A percentile compares a stretch with the other conserved stretches of the same genome.
These are phyloP conservation scores for Dentiscutata heterogama DNA, from an alignment of 371 early-diverging fungal genomes.

Conservation along the genomic window DNA sequence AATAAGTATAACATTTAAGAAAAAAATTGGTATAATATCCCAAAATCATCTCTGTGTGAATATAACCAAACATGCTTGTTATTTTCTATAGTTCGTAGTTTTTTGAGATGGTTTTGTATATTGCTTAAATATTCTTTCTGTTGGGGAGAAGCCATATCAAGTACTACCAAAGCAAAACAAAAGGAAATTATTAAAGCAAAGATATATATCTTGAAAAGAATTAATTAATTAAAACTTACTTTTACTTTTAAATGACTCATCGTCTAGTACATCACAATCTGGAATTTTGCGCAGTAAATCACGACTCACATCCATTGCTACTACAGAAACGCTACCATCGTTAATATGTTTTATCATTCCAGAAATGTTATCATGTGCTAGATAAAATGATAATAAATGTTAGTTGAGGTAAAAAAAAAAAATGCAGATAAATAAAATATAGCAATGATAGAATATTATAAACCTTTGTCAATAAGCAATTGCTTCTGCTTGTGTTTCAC, in stretches of 20 bases:
- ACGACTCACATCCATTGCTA: constrained; percentile 74
- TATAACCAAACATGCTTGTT: constrained; percentile 77
- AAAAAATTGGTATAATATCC: constrained; percentile 59
- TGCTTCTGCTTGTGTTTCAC: constrained; percentile 79
- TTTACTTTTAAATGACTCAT: constrained; percentile 67
- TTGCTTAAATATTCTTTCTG: constrained; percentile 62
- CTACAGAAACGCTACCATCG: constrained; percentile 69
- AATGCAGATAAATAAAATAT: neutral
- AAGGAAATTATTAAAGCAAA: neutral
- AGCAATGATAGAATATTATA: neutral
- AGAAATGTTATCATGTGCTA: constrained; percentile 66
- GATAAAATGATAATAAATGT: neutral
- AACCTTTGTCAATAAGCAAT: constrained; percentile 75
- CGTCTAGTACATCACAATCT: constrained; percentile 69
- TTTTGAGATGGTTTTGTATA: constrained; percentile 60
- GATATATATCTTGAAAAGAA: neutral
- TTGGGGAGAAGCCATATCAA: constrained; percentile 60
- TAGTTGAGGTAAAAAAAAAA: neutral
- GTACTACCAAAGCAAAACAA: constrained; percentile 33
- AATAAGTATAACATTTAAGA: constrained; percentile 10
- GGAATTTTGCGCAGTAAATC: constrained; percentile 66
- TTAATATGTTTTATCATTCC: constrained; percentile 65
- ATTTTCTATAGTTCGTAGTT: constrained; percentile 61
- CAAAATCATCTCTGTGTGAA: constrained; percentile 74
- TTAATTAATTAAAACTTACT: neutral